Conservation (phyloP, 2,329 filamentous ascomycete species). For the Hirsutella minnesotensis region DNA sequence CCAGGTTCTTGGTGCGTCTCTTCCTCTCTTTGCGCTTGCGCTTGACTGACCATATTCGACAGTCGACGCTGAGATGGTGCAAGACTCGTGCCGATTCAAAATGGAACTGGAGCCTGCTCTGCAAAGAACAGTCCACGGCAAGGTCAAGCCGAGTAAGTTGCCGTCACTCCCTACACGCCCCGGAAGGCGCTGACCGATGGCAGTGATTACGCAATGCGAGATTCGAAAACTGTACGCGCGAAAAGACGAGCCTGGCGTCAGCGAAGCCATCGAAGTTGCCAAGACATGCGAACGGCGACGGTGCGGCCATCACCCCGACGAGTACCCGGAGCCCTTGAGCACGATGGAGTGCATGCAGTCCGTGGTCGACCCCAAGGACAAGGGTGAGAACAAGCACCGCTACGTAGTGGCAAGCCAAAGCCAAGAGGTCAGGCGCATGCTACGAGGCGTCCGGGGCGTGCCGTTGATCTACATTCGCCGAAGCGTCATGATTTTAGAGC, state of each 20-base stretch:
- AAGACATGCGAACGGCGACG: conserved; percentile 65
- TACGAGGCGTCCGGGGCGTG: conserved; percentile 59
- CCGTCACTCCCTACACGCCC: not conserved
- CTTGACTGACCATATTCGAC: conserved; percentile 4
- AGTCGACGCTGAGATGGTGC: conserved; percentile 78
- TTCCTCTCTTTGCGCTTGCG: conserved; percentile 1
- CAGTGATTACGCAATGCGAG: conserved; percentile 71
- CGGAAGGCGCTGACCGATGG: conserved; percentile 10
- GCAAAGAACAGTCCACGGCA: conserved; percentile 73
- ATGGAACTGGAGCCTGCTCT: conserved; percentile 76
- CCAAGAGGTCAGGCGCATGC: conserved; percentile 44
- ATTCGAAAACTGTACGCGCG: conserved; percentile 66
- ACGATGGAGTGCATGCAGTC: conserved; percentile 58
- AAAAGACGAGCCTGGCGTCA: conserved; percentile 39
- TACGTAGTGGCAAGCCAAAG: conserved; percentile 72
- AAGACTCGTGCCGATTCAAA: conserved; percentile 70
- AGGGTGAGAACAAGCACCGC: conserved; percentile 61
- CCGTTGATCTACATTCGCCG: conserved; percentile 69
- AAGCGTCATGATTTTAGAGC: conserved; percentile 61
- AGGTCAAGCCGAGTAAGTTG: conserved; percentile 67
- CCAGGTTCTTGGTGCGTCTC: conserved; percentile 59
- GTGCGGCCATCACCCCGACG: conserved; percentile 64
- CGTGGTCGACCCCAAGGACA: conserved; percentile 69
- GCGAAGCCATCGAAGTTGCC: conserved; percentile 57
- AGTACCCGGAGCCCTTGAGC: conserved; percentile 58